Base-by-base conservation (phyloP, 257 asterid genomes). In the Ilex aquifolium region DNA sequence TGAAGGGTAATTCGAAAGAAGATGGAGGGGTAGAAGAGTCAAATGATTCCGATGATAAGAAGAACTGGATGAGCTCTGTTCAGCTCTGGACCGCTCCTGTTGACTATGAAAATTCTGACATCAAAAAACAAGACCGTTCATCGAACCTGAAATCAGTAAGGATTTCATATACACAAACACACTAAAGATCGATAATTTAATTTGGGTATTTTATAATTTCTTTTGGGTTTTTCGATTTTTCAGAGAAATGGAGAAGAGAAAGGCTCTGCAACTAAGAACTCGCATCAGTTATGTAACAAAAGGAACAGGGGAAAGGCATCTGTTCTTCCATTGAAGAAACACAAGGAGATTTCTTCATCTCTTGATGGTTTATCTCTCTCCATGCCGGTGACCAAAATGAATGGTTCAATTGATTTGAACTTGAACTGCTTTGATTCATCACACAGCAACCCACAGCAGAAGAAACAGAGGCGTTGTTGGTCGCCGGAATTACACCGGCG, bases 401-500 rank as follows among this genome's bases (percentile, higher is more conserved):
- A 13, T 44, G 69, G 56, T 51, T 14, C 66, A 13, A 17, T 16
- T 5, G 80, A 69, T 56, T 51, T 15, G 62, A 44, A 40, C 53
- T 49, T 30, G 56, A 65, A 71, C 42, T 4, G 42, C 8, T 36
- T 36, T 36, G 42, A 36, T 36, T 36, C 42, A 36, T 36, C 42
- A 7, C 42, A 36, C 71, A 15, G 16, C 13, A 31, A 63, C 54
- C 40, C 52, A 71, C 64, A 29, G 64, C 82, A 72, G 67, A 85
- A 72, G 87, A 88, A 88, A 62, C 83, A 74, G 65, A 76, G 94
- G 77, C 88, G 91, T 0, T 83, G 88, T 59, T 88, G 95, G 96
- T 83, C 91, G 0, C 81, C 83, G 0, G 90, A 83, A 30, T 56
- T 88, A 80, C 96, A 88, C 62, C 65, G 59, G 27, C 63, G 71